These are phyloP conservation scores for Kazachstania viticola DNA, from an alignment of 805 yeast species.

Conservation along the genomic window DNA sequence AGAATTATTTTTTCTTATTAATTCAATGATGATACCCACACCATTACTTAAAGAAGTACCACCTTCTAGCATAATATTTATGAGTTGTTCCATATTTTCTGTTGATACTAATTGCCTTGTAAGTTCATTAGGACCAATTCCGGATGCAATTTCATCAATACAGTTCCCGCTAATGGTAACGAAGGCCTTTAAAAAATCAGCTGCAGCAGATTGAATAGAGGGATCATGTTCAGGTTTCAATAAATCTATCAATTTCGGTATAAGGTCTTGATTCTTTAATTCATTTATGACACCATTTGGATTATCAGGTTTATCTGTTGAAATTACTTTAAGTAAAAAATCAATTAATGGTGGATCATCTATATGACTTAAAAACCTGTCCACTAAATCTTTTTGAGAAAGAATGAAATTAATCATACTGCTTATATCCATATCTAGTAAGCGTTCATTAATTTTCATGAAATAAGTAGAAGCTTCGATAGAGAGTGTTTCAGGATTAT, in stretches of 20 bases:
- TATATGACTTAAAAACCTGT: conserved; percentile 70
- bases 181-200: conserved; percentile 89
- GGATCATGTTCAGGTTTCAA: conserved; percentile 58
- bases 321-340: conserved; percentile 74
- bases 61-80: conserved; percentile 65
- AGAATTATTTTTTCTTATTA: conserved; percentile 89
- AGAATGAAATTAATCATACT: conserved; percentile 64
- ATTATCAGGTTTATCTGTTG: conserved; percentile 82
- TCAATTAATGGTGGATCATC: conserved; percentile 95
- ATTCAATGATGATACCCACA: conserved; percentile 88
- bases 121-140: conserved; percentile 91
- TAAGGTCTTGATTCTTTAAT: conserved; percentile 59
- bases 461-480: conserved; percentile 76
- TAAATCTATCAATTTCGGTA: conserved; percentile 59
- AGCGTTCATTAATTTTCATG: conserved; percentile 83
- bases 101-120: conserved; percentile 83
- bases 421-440: conserved; percentile 78
- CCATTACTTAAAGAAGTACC: conserved; percentile 89
- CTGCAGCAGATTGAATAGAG: conserved; percentile 82
- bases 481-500: conserved; percentile 52
- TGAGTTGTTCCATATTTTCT: conserved; percentile 51
- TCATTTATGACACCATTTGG: conserved; percentile 80
- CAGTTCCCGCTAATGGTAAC: conserved; percentile 90
- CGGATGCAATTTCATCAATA: conserved; percentile 73
- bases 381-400: conserved; percentile 58